Percentiles rank a stretch among this genome's conserved stretches.
Conservation (phyloP, 2,329 filamentous ascomycete genomes). For the Epichloe brachyelytri region DNA sequence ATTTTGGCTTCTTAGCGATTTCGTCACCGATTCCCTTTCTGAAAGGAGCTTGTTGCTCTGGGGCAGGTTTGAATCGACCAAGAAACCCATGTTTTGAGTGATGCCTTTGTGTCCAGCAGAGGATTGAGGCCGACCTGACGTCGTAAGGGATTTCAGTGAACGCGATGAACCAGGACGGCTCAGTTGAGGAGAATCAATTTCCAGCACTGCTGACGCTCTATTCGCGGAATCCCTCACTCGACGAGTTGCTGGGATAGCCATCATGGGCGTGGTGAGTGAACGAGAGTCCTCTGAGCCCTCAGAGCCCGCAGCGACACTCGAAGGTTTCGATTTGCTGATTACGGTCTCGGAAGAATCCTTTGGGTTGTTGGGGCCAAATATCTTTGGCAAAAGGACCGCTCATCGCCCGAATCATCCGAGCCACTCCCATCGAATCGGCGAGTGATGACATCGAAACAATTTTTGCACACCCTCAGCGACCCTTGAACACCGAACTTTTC, state of each 20-base stretch:
- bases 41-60: constrained; percentile 80
- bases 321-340: constrained; percentile 3
- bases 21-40: constrained; percentile 60
- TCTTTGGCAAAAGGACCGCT: constrained; percentile 55
- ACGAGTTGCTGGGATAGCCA: constrained; percentile 55
- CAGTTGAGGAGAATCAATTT: constrained; percentile 74
- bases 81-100: constrained; percentile 79
- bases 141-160: constrained; percentile 65
- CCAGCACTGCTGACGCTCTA: constrained; percentile 74
- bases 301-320: constrained; percentile 26
- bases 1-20: constrained; percentile 46
- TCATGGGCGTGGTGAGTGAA: constrained; percentile 53
- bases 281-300: constrained; percentile 34
- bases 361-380: constrained; percentile 38
- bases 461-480: constrained; percentile 79
- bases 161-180: constrained; percentile 88
- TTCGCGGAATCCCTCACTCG: constrained; percentile 58
- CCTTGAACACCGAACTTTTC: constrained; percentile 77
- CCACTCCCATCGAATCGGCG: constrained; percentile 75
- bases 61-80: constrained; percentile 53
- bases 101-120: constrained; percentile 65
- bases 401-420: constrained; percentile 79
- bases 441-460: constrained; percentile 82
- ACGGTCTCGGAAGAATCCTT: constrained; percentile 6
- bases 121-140: constrained; percentile 59